Percentiles rank a stretch among this genome's conserved stretches.
Conservation (phyloP, 108 stramenopile species). For the Cyclotella sp. region DNA sequence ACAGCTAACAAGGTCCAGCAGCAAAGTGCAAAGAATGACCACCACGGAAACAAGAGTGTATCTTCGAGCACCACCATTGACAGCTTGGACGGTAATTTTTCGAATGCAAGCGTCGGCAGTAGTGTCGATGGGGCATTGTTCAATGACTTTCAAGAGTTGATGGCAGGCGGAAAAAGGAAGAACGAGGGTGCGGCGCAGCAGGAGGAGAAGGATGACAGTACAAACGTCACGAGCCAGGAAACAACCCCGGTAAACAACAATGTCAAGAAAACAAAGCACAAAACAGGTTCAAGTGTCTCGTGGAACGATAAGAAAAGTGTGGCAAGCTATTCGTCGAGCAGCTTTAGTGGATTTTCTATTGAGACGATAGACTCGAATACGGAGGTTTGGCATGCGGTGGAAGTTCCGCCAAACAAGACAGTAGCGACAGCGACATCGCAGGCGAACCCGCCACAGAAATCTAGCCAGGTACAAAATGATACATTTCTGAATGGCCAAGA, state of each 20-base stretch:
- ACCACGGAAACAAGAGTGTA: not conserved
- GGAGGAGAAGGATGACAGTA: not conserved
- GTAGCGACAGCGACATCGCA: too few species aligned
- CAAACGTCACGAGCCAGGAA: not conserved
- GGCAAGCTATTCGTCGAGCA: conserved; percentile 16
- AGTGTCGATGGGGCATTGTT: conserved; percentile 15
- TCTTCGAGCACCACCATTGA: not conserved
- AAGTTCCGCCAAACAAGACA: not conserved
- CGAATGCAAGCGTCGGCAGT: not conserved
- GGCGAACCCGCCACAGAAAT: too few species aligned
- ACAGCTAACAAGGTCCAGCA: not conserved
- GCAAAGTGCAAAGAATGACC: not conserved
- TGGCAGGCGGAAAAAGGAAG: not conserved
- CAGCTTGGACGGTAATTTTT: not conserved
- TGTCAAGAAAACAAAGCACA: not conserved
- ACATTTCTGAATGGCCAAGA: too few species aligned
- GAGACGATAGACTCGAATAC: not conserved
- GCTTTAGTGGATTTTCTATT: conserved; percentile 16
- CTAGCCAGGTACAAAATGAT: too few species aligned
- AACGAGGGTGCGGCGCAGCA: not conserved
- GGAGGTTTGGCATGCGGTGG: not conserved
- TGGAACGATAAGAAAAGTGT: conserved; percentile 8
- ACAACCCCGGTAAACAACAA: not conserved
- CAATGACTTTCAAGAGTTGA: conserved; percentile 2
- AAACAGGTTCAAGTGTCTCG: not conserved